Evolutionary conservation across 139 green algal species (phyloP).

Genomic region (Closterium sp.): DNA sequence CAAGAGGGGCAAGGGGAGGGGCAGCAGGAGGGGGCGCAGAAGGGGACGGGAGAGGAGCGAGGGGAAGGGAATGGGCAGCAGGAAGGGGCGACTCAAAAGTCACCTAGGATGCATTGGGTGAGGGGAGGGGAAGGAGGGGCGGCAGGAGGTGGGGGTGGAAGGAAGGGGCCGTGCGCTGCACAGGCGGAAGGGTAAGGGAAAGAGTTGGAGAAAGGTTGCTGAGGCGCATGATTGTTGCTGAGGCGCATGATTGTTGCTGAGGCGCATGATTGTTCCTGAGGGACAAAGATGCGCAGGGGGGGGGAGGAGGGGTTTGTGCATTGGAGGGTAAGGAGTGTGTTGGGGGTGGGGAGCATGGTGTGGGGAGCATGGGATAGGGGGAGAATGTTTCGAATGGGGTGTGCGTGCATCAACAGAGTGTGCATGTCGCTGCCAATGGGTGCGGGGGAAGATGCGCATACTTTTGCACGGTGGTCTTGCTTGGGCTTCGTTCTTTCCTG

Average conservation of each 20-base stretch:
- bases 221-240: not conserved
- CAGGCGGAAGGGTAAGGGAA: not conserved
- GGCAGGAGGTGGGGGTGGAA: not conserved
- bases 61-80: not conserved
- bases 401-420: not conserved
- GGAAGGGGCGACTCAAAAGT: not conserved
- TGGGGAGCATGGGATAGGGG: too few species aligned
- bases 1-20: not conserved
- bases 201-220: not conserved
- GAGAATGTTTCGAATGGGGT: too few species aligned
- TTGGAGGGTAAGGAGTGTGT: too few species aligned
- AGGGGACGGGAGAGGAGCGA: not conserved
- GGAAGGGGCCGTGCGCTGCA: not conserved
- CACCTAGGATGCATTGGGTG: not conserved
- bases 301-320: too few species aligned
- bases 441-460: too few species aligned
- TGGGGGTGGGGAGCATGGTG: too few species aligned
- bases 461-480: too few species aligned
- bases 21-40: not conserved
- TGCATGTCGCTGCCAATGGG: not conserved
- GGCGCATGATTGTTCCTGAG: too few species aligned
- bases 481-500: too few species aligned
- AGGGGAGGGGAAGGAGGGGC: too few species aligned
- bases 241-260: too few species aligned
- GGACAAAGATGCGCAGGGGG: too few species aligned